Base-by-base conservation (phyloP, 2,329 filamentous ascomycete genomes). In the Fonsecaea erecta region DNA sequence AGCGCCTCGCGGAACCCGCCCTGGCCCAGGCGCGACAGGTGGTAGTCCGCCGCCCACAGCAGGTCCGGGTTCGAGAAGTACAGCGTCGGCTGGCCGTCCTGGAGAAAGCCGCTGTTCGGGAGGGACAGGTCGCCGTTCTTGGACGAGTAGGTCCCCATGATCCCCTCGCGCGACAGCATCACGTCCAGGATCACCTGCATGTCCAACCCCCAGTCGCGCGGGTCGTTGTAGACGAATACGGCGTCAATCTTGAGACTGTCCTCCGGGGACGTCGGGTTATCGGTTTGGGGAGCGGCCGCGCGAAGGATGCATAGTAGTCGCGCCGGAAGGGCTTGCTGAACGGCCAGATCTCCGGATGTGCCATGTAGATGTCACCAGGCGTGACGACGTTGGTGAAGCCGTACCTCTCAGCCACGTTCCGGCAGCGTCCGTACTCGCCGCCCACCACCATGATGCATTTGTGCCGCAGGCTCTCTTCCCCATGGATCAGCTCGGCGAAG, bases 131-230 rank as follows among this genome's bases (percentile, higher is more conserved):
- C 80, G 48, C 88, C 89, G 75, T 97, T 96, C 74, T 86, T 88
- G 11, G 82, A 70, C 0, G 91, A 94, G 48, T 91, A 83, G 0
- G 94, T 97, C 28, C 94, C 95, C 3, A 97, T 75, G 63, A 91
- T 86, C 18, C 95, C 95, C n/a, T 84, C 73, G 18, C 86, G 82
- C 0, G 93, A 97, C 46, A 96, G 83, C 6, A 98, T 81, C 11
- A 97, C 80, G 77, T 99, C 95, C 60, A 90, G 78, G 63, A 98
- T 90, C 71, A 98, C 81, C 75, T 96, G 91, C 1, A 88, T 87
- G 76, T 98, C 94, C 9, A 97, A 84, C 0, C 91, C 93, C 95
- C 95, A 99, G 80, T 99, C 95, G 62, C 95, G 87, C 2, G 95
- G 93, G 77, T 98, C 95, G 76, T 97, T 96, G 84, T 94, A 97